A percentile compares a stretch with the other conserved stretches of the same genome.
phyloP scores from a whole-genome alignment of 306 rosid genomes.

The Pterocarpus santalinus region DNA sequence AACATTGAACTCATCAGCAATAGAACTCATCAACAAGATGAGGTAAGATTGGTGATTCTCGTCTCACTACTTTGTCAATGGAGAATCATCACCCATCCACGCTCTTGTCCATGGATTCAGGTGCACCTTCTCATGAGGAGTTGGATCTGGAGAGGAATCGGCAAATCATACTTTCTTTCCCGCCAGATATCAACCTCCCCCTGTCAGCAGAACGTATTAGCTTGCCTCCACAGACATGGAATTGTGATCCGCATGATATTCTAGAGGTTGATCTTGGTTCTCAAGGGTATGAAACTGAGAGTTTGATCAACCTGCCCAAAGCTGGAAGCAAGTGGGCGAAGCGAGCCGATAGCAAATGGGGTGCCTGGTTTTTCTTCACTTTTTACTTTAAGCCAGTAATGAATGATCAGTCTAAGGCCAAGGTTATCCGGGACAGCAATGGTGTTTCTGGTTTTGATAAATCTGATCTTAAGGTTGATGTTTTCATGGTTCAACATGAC shows the following conservation, averaged over 20 bases:
- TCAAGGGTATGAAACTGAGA: conserved; percentile 63
- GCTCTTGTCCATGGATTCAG: conserved; percentile 59
- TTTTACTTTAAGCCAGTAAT: conserved; percentile 71
- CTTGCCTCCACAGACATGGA: conserved; percentile 57
- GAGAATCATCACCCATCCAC: conserved; percentile 61
- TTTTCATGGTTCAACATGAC: conserved; percentile 74
- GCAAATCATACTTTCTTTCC: conserved; percentile 49
- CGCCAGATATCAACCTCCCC: conserved; percentile 40
- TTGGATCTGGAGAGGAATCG: conserved; percentile 59
- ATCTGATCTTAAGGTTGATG: conserved; percentile 69
- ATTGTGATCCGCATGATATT: conserved; percentile 49
- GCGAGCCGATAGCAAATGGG: conserved; percentile 69
- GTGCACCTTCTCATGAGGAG: conserved; percentile 56
- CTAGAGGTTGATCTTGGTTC: conserved; percentile 62
- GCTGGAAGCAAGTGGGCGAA: conserved; percentile 61
- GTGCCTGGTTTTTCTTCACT: conserved; percentile 73
- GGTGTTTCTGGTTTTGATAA: conserved; percentile 65
- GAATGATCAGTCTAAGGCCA: conserved; percentile 62
- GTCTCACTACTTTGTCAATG: conserved; percentile 55
- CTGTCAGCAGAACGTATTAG: conserved; percentile 52
- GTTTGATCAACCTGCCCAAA: conserved; percentile 58
- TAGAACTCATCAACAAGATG: conserved; percentile 46
- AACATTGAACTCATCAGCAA: conserved; percentile 52
- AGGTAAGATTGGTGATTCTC: conserved; percentile 59
- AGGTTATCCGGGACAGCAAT: conserved; percentile 54